phyloP scores from a whole-genome alignment of 106 monocot genomes.

The Phalaenopsis aphrodite region DNA sequence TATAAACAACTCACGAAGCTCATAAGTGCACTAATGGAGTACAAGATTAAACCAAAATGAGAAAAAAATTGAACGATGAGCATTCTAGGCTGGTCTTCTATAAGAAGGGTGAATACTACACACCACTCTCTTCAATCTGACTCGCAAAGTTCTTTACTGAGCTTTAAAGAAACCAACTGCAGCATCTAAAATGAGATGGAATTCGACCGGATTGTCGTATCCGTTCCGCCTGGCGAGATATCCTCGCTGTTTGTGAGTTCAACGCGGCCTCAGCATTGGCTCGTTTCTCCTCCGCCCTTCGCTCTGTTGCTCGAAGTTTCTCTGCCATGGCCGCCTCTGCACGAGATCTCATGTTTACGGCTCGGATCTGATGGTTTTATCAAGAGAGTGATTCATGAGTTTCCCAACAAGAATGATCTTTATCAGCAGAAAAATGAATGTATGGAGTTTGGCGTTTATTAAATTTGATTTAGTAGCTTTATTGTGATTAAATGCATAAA shows the following conservation, averaged over 20 bases:
- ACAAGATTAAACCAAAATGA: background rate
- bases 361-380: constrained; percentile 36
- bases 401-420: background rate
- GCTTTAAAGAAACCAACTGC: constrained; percentile 34
- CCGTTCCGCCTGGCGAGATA: constrained; percentile 35
- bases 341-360: constrained; percentile 38
- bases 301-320: constrained; percentile 26
- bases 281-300: constrained; percentile 36
- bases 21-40: background rate
- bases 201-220: constrained; percentile 39
- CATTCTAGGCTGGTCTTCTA: background rate
- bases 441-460: background rate
- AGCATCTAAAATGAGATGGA: constrained; percentile 36
- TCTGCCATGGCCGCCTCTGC: constrained; percentile 42
- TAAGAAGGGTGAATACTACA: background rate
- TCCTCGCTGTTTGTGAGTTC: constrained; percentile 29
- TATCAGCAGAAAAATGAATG: background rate
- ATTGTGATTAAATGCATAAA: background rate
- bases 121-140: background rate
- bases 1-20: too few relatives aligned
- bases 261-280: constrained; percentile 41
- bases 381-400: too few relatives aligned
- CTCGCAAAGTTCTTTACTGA: background rate
- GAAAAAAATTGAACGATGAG: background rate
- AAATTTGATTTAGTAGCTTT: background rate